Evolutionary conservation across 257 asterid species (phyloP).

Genomic region (Jasminum sambac): DNA sequence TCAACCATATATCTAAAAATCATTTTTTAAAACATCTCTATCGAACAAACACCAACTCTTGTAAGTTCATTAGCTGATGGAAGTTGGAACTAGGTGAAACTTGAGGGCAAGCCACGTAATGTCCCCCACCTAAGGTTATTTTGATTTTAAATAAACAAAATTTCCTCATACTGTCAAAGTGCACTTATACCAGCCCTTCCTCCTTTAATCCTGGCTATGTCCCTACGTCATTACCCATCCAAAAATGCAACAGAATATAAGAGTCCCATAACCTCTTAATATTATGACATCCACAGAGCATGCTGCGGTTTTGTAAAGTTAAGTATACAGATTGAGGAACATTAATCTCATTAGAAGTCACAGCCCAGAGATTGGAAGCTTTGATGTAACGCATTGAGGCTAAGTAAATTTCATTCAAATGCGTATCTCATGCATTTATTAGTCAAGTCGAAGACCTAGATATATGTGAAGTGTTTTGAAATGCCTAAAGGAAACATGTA

Average conservation of each 20-base stretch:
- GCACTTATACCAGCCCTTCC: background rate
- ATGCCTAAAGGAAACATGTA: background rate
- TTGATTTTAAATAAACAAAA: background rate
- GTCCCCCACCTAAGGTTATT: background rate
- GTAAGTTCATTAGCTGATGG: background rate
- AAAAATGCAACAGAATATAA: background rate
- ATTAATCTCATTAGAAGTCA: slow-evolving; percentile 2
- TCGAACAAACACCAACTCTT: background rate
- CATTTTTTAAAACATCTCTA: too few relatives aligned
- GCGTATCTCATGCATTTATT: slow-evolving; percentile 15
- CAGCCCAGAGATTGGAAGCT: slow-evolving; percentile 7
- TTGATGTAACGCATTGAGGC: background rate
- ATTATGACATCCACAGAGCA: background rate
- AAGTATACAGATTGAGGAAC: background rate
- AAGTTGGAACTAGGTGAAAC: background rate
- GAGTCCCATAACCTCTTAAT: background rate
- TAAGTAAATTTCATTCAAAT: slow-evolving; percentile 5
- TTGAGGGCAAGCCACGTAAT: background rate
- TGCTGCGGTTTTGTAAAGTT: background rate
- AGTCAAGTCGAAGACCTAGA: slow-evolving; percentile 3
- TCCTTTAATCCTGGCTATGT: background rate
- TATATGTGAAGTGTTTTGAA: background rate
- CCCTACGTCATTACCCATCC: background rate
- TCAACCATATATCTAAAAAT: too few relatives aligned
- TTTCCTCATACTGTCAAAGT: background rate